phyloP scores from a whole-genome alignment of 108 stramenopile genomes.

The Discostella pseudostelligera region DNA sequence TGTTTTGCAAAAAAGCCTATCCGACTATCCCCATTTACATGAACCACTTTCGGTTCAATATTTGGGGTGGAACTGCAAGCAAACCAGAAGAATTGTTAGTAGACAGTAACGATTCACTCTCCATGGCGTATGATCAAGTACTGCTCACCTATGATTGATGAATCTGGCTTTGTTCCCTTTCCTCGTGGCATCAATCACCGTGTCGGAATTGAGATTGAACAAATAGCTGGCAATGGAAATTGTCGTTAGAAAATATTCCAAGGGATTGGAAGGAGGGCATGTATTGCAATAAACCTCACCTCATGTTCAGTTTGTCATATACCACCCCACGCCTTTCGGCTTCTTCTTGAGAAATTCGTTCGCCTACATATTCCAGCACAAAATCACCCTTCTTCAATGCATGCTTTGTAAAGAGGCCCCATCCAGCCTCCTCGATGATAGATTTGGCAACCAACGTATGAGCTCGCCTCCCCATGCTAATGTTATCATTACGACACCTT shows the following conservation, averaged over 20 bases:
- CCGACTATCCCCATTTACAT: slow-evolving; percentile 73
- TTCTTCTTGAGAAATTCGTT: slow-evolving; percentile 79
- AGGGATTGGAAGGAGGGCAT: too few relatives aligned
- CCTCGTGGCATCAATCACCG: slow-evolving; percentile 71
- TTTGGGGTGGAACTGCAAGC: slow-evolving; percentile 55
- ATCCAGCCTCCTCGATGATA: slow-evolving; percentile 65
- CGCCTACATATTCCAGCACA: slow-evolving; percentile 85
- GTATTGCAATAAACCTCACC: neutral
- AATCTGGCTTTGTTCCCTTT: slow-evolving; percentile 84
- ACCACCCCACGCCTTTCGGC: slow-evolving; percentile 80
- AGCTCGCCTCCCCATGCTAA: slow-evolving; percentile 64
- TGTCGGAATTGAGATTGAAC: slow-evolving; percentile 78
- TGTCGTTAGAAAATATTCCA: neutral
- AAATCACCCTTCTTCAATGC: slow-evolving; percentile 74
- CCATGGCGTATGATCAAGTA: neutral
- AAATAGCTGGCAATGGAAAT: slow-evolving; percentile 41
- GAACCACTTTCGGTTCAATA: slow-evolving; percentile 54
- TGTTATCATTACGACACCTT: slow-evolving; percentile 71
- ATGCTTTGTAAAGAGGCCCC: slow-evolving; percentile 76
- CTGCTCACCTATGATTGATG: slow-evolving; percentile 62
- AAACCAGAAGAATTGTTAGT: neutral
- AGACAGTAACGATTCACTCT: neutral
- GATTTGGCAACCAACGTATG: slow-evolving; percentile 68
- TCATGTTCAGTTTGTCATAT: slow-evolving; percentile 73
- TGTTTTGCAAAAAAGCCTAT: slow-evolving; percentile 82